Percentiles rank a stretch among this genome's conserved stretches.
These are phyloP conservation scores for Mycena floridula DNA, from an alignment of 768 basidiomycete genomes.

Conservation along the genomic window DNA sequence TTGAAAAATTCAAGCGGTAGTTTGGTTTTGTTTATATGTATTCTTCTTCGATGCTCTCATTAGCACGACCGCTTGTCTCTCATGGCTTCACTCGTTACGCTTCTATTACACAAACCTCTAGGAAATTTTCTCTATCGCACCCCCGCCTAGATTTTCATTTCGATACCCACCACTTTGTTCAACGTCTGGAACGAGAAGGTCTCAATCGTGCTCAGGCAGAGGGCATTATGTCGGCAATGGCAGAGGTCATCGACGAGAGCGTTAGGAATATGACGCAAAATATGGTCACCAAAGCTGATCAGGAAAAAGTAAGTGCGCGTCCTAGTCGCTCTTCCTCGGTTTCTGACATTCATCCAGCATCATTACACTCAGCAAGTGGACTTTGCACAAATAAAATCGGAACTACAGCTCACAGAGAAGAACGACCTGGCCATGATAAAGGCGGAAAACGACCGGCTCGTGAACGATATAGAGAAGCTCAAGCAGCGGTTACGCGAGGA, in stretches of 20 bases:
- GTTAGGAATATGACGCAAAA: conserved; percentile 93
- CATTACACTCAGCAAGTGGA: conserved; percentile 96
- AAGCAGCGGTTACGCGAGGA: conserved; percentile 92
- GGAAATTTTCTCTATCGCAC: neutral
- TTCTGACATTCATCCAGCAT: conserved; percentile 39
- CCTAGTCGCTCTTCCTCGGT: neutral
- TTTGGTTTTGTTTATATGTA: too few species aligned
- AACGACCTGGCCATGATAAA: conserved; percentile 94
- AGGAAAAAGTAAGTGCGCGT: conserved; percentile 73
- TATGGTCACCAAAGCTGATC: conserved; percentile 93
- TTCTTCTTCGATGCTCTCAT: too few species aligned
- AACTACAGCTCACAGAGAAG: conserved; percentile 93
- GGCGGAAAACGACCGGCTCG: conserved; percentile 92
- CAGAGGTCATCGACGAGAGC: conserved; percentile 96
- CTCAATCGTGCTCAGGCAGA: conserved; percentile 89
- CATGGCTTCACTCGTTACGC: too few species aligned
- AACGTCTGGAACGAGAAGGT: conserved; percentile 84
- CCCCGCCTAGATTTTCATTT: conserved; percentile 64
- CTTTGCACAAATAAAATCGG: conserved; percentile 94
- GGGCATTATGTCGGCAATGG: conserved; percentile 95
- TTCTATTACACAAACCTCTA: too few species aligned
- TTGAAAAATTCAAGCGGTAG: neutral
- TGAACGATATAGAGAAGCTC: conserved; percentile 87
- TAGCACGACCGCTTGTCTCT: too few species aligned
- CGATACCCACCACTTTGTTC: conserved; percentile 93